Base-by-base conservation (phyloP, 1,284 basidiomycete species). In the Lignosus rhinocerotis region DNA sequence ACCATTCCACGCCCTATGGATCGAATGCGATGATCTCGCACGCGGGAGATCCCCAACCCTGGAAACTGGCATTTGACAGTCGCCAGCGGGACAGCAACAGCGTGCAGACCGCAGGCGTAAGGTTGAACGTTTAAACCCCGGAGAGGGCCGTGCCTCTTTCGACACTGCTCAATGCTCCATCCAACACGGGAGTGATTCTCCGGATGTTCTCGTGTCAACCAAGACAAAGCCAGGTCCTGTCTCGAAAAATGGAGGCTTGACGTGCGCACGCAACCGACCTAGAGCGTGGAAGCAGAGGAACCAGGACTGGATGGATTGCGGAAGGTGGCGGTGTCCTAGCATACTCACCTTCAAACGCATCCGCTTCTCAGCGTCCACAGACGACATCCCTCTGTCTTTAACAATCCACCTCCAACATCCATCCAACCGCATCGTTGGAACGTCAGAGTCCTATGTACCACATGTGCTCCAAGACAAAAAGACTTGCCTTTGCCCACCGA, bases 271-370 rank as follows among this genome's bases (percentile, higher is more conserved):
- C 36, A 39, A 12, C 14, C 5, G 25, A 4, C 25, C 2, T 25
- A 25, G 25, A 25, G 25, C 25, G 25, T 25, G 25, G 25, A 38
- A 38, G 36, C 36, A 10, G 36, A 38, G 2, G 6, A 38, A 2
- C 36, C 11, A 38, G 41, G 6, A 17, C 16, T 8, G 12, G 41
- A 8, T 11, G 41, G 17, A 42, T n/a, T 10, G 32, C 12, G 32
- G 21, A 16, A 11, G 32, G 56, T 51, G 56, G 56, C 56, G 36
- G 51, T 58, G 56, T 53, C 46, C 50, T 32, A 41, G 52, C 52
- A 58, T 43, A 36, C 42, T 53, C 51, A 50, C 47, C 52, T 45
- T 45, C 25, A 25, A 45, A 45, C 11, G 30, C 12, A 11, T 30
- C 16, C 25, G 21, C 43, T 45, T 45, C 43, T 12, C 43, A 30